Evolutionary conservation across 305 asterid genomes (phyloP), one percentile per base, ranked within the genome.

Genomic region (Fraxinus velutina): DNA sequence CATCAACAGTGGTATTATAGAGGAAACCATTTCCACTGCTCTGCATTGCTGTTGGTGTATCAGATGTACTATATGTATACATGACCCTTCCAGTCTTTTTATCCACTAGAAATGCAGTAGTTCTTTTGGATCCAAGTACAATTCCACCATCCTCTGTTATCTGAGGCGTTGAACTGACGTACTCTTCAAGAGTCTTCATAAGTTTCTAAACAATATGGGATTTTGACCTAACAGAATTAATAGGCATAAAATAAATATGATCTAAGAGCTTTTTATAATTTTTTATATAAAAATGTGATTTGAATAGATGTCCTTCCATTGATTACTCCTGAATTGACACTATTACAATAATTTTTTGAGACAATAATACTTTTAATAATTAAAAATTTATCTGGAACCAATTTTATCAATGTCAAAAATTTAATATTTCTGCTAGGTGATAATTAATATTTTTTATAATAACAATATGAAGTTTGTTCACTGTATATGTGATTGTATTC

Each of bases 111-210:
- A 90, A 95, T 21, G 86, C 98, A 21, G 91, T 87, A 36, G 96
- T 91, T 82, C 84, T 89, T 83, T 92, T 95, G 85, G 92, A 90
- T 78, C 99, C 99, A n/a, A 92, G 93, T 77, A 93, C 97, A 73
- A 95, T 86, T 81, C 95, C 95, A 47, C 99, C 99, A 84, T 93
- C 94, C 86, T 95, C 99, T 33, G 93, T 88, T 86, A 95, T 91
- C 86, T 95, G 98, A 81, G 99, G 99, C 42, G 99, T 93, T 78
- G 97, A 92, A 86, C 91, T 89, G 77, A 93, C 86, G 77, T 90
- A 95, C 87, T 91, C 98, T 86, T 93, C 99, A 64, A 92, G 88
- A 85, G 89, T 92, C 83, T 87, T 90, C 92, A 83, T 88, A 84
- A 95, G 94, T 93, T 91, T 93, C 99, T 95, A 83, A 84, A 79